Evolutionary conservation across 768 basidiomycete genomes (phyloP).

Genomic region (Tylopilus balloui): DNA sequence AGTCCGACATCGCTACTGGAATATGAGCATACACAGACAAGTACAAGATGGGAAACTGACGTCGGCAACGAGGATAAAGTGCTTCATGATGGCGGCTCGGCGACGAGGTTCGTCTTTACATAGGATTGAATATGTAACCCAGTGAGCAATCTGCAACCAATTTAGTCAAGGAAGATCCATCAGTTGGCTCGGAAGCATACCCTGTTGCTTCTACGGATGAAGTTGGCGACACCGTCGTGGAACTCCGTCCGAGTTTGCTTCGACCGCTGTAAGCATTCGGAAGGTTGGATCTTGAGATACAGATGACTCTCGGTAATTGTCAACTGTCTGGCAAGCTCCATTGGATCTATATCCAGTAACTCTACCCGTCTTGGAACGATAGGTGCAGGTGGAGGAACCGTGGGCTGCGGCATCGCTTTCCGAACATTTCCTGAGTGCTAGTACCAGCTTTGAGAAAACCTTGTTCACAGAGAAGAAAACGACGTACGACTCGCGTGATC

Average conservation of each 20-base stretch:
- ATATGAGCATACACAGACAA: conserved; percentile 1
- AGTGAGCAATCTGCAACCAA: conserved; percentile 45
- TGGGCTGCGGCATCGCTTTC: conserved; percentile 33
- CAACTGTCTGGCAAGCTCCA: conserved; percentile 64
- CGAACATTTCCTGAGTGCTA: conserved; percentile 32
- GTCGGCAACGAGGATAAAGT: conserved; percentile 63
- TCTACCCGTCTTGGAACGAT: conserved; percentile 46
- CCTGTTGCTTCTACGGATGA: conserved; percentile 56
- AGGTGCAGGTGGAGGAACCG: conserved; percentile 46
- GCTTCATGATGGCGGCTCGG: conserved; percentile 57
- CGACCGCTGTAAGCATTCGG: conserved; percentile 58
- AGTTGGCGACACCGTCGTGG: conserved; percentile 50
- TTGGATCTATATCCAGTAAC: conserved; percentile 55
- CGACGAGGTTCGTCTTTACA: conserved; percentile 53
- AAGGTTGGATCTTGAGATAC: conserved; percentile 54
- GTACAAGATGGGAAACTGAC: conserved; percentile 34
- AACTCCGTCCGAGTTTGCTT: conserved; percentile 41
- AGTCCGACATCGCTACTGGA: conserved; percentile 49
- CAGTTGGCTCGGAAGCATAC: conserved; percentile 22
- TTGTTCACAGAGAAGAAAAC: neutral
- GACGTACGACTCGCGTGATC: conserved; percentile 49
- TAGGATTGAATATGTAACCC: conserved; percentile 58
- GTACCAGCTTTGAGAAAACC: conserved; percentile 1
- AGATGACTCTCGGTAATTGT: conserved; percentile 60
- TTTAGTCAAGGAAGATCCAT: neutral